A percentile compares a stretch with the other conserved stretches of the same genome.
Conservation (phyloP, 805 yeast genomes). For the Candida caryicola region DNA sequence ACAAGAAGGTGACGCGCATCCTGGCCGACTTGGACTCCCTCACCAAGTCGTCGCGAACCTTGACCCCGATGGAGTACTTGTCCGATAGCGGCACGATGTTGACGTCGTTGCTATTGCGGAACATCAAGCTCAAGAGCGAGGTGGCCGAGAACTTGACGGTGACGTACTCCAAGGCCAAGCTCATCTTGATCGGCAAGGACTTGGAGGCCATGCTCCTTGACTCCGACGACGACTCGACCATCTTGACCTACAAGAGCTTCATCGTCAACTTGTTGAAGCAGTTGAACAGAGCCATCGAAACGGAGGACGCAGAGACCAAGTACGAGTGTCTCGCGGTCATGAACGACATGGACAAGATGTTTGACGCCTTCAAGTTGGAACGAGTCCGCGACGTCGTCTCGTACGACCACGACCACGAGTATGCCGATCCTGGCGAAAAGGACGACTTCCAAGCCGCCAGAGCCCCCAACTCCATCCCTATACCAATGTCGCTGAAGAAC, state of each 20-base stretch:
- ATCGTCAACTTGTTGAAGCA: conserved; percentile 58
- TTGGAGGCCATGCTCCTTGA: conserved; percentile 48
- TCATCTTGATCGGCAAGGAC: conserved; percentile 63
- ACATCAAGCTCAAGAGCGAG: conserved; percentile 48
- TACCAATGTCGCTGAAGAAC: conserved; percentile 4
- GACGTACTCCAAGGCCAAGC: conserved; percentile 62
- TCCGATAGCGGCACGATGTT: conserved; percentile 52
- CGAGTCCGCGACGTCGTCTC: conserved; percentile 19
- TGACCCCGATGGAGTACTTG: conserved; percentile 46
- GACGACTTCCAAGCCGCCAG: conserved; percentile 5
- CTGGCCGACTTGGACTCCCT: conserved; percentile 46
- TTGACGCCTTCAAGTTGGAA: conserved; percentile 48
- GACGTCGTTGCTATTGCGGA: conserved; percentile 43
- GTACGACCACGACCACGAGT: background rate
- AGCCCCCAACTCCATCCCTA: conserved; percentile 4
- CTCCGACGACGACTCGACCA: conserved; percentile 25
- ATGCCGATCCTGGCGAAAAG: background rate
- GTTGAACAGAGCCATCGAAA: conserved; percentile 51
- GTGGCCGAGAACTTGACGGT: conserved; percentile 53
- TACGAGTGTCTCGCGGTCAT: conserved; percentile 68
- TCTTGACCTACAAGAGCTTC: conserved; percentile 52
- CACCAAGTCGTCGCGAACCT: conserved; percentile 39
- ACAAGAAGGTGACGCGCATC: conserved; percentile 40
- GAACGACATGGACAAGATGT: conserved; percentile 72
- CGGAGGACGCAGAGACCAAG: conserved; percentile 54